Evolutionary conservation across 768 basidiomycete genomes (phyloP), one percentile per base, ranked within the genome.

Genomic region (Thelephora ganbajun): DNA sequence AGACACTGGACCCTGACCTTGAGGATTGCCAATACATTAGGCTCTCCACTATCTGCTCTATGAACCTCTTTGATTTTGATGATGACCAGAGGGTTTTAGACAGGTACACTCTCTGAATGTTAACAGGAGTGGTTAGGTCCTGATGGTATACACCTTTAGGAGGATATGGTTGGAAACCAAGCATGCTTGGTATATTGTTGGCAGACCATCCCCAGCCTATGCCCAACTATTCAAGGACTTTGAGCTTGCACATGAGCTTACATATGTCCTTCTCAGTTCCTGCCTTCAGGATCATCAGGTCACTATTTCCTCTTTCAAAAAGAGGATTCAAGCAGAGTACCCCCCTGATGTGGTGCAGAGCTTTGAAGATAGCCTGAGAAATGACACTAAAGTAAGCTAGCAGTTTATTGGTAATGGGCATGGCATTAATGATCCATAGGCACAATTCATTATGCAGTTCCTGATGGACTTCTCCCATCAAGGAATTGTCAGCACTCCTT

Each of bases 131-230:
- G 19, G 11, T 30, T 3, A n/a, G n/a, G 13, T 26, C 43, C 16
- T 33, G 5, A 35, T 42, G 19, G 19, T 19, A 7, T 13, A 12
- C 22, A 11, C 18, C 4, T 23, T 5, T 45, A 84, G 82, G 19
- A 75, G 77, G 50, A 71, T 84, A 2, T 85, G 79, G 50, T 60
- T 86, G 23, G 69, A 72, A 41, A 85, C 83, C 0, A 41, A 66
- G 39, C 58, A 62, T 58, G 80, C 82, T 0, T 86, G 83, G 83
- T 86, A 86, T 51, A 79, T 84, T 47, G 66, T 86, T 2, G 67
- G 69, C 11, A 50, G 51, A 1, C 79, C 83, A 0, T 69, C 74
- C 0, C 41, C 45, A 1, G 33, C 47, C 2, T 85, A 85, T 52
- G 43, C 45, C 12, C 60, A 65, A 0, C 72, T 69, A 46, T 83